These are phyloP conservation scores for Crithidia brevicula DNA, from an alignment of 208 protist species.

Conservation along the genomic window DNA sequence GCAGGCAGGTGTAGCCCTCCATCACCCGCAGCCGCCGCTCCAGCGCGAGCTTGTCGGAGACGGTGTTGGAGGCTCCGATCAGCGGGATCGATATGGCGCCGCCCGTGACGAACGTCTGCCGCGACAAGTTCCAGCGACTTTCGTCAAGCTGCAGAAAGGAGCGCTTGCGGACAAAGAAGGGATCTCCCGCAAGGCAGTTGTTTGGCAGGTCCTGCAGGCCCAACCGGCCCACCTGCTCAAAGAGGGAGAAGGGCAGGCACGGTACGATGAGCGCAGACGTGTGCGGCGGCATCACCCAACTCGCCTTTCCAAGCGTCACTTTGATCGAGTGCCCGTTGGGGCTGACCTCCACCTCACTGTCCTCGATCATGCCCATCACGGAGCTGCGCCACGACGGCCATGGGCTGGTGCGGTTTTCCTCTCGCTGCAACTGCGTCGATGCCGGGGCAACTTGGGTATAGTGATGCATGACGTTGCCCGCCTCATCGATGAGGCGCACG, in stretches of 20 bases:
- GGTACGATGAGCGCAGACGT: conserved; percentile 59
- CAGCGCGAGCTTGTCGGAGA: conserved; percentile 45
- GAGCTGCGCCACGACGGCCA: conserved; percentile 20
- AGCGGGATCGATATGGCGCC: conserved; percentile 63
- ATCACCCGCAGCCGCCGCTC: conserved; percentile 62
- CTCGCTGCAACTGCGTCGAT: background rate
- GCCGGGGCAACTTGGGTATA: background rate
- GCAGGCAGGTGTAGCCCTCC: conserved; percentile 69
- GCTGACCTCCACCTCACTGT: conserved; percentile 43
- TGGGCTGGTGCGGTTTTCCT: background rate
- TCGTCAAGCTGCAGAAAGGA: conserved; percentile 40
- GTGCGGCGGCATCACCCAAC: conserved; percentile 33
- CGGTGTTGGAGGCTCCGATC: conserved; percentile 15
- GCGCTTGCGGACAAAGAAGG: conserved; percentile 50
- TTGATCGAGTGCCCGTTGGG: conserved; percentile 38
- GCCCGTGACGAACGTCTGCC: conserved; percentile 53
- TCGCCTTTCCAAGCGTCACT: conserved; percentile 33
- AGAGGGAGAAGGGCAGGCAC: conserved; percentile 57
- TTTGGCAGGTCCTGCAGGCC: conserved; percentile 43
- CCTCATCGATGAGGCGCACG: conserved; percentile 46
- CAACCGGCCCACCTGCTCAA: conserved; percentile 31
- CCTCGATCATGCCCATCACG: conserved; percentile 35
- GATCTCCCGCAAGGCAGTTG: conserved; percentile 59
- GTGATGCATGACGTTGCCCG: conserved; percentile 31
- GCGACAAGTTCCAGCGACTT: conserved; percentile 18